Evolutionary conservation across 441 rosid genomes (phyloP).

Genomic region (Theobroma grandiflorum): DNA sequence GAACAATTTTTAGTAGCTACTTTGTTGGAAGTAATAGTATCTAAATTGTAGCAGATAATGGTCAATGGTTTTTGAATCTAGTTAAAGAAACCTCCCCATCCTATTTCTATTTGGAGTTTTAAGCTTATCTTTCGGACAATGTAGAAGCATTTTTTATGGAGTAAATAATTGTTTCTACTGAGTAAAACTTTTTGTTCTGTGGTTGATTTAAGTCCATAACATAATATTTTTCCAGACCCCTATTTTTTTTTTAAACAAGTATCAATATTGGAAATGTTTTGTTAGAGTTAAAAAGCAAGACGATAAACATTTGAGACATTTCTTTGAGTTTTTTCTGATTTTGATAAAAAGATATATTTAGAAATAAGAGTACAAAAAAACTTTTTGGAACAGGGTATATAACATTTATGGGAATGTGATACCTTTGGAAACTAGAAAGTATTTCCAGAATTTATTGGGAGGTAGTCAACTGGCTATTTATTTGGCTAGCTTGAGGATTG

Average conservation of each 20-base stretch:
- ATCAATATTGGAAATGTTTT: too few relatives aligned
- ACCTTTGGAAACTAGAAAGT: too few relatives aligned
- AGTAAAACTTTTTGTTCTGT: background rate
- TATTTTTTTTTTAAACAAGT: too few relatives aligned
- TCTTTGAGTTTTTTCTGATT: background rate
- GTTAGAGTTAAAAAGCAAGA: conserved; percentile 1
- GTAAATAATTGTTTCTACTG: background rate
- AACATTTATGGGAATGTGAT: background rate
- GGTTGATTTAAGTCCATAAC: background rate
- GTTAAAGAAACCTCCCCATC: background rate
- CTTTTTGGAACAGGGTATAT: background rate
- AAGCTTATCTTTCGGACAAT: background rate
- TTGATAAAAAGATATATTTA: background rate
- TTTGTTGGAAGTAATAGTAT: background rate
- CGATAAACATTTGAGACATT: background rate
- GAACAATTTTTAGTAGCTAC: conserved; percentile 4
- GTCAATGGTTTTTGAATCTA: background rate
- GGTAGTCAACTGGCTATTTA: too few relatives aligned
- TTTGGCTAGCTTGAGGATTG: too few relatives aligned
- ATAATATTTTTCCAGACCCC: too few relatives aligned
- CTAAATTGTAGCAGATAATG: background rate
- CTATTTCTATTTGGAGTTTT: background rate
- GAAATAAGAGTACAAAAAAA: background rate
- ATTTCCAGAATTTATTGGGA: too few relatives aligned
- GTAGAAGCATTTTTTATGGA: background rate